phyloP scores from a whole-genome alignment of 2,329 filamentous ascomycete genomes.

The Nannizzia gypsea region DNA sequence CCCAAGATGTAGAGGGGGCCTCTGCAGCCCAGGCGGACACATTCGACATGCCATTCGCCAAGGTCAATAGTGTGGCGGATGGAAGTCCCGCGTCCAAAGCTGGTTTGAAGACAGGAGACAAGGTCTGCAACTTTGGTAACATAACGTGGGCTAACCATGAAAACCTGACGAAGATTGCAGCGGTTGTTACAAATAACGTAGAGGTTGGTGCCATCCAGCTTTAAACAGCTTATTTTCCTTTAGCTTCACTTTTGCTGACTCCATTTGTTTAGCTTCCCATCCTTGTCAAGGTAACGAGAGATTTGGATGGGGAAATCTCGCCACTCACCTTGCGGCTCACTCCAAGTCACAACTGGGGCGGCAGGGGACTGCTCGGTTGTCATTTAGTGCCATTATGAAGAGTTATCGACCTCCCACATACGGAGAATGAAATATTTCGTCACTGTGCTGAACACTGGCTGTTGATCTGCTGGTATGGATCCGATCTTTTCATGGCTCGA shows the following conservation, averaged over 20 bases:
- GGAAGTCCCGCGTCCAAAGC: constrained; percentile 72
- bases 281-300: constrained; percentile 52
- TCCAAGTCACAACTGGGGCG: constrained; percentile 76
- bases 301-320: constrained; percentile 34
- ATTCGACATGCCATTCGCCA: constrained; percentile 63
- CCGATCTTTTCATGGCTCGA: too few species aligned
- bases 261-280: constrained; percentile 49
- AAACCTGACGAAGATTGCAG: constrained; percentile 70
- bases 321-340: constrained; percentile 60
- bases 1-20: constrained; percentile 3
- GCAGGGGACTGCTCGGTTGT: constrained; percentile 77
- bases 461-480: too few species aligned
- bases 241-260: background rate
- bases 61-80: constrained; percentile 68
- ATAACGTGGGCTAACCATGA: constrained; percentile 80
- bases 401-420: too few species aligned
- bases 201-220: constrained; percentile 50
- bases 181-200: constrained; percentile 80
- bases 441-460: too few species aligned
- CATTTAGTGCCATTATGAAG: constrained; percentile 68
- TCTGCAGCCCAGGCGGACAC: constrained; percentile 15
- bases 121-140: constrained; percentile 72
- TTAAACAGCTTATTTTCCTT: background rate
- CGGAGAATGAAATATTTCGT: too few species aligned
- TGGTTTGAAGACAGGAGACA: constrained; percentile 68